These are phyloP conservation scores for Cladobotryum protrusum DNA, from an alignment of 2,329 filamentous ascomycete species.

Conservation along the genomic window DNA sequence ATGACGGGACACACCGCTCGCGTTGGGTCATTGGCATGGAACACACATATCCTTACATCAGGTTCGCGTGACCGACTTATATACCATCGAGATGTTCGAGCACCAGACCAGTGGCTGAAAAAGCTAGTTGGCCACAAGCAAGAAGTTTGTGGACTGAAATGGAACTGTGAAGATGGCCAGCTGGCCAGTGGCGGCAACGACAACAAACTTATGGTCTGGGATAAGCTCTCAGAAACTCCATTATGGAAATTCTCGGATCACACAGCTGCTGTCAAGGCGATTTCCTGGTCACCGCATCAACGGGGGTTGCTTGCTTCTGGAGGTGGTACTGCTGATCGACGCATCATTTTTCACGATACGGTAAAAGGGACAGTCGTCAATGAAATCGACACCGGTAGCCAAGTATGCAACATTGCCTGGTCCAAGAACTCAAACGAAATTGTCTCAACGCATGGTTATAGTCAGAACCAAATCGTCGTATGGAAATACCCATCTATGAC, in stretches of 20 bases:
- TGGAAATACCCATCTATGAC: conserved; percentile 99
- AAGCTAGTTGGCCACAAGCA: conserved; percentile 94
- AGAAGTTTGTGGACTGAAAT: conserved; percentile 92
- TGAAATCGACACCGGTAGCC: conserved; percentile 92
- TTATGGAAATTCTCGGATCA: conserved; percentile 93
- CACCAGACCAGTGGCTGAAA: conserved; percentile 81
- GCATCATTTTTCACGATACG: conserved; percentile 98
- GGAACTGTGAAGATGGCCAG: conserved; percentile 95
- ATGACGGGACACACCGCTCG: conserved; percentile 96
- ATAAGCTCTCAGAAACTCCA: conserved; percentile 87
- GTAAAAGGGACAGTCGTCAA: conserved; percentile 72
- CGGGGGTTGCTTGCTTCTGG: conserved; percentile 90
- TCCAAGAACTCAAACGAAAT: conserved; percentile 97
- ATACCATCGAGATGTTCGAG: conserved; percentile 90
- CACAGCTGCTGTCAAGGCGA: conserved; percentile 93
- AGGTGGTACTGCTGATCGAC: conserved; percentile 88
- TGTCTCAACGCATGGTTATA: conserved; percentile 94
- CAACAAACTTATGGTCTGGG: conserved; percentile 99
- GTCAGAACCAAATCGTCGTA: conserved; percentile 96
- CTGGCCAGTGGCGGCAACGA: conserved; percentile 95
- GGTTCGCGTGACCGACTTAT: conserved; percentile 90
- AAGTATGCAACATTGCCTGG: conserved; percentile 98
- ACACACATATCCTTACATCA: conserved; percentile 93
- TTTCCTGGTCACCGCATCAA: conserved; percentile 96
- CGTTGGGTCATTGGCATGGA: conserved; percentile 94